These are phyloP conservation scores for Tetrapisispora phaffii DNA, from an alignment of 805 yeast genomes.

Conservation along the genomic window DNA sequence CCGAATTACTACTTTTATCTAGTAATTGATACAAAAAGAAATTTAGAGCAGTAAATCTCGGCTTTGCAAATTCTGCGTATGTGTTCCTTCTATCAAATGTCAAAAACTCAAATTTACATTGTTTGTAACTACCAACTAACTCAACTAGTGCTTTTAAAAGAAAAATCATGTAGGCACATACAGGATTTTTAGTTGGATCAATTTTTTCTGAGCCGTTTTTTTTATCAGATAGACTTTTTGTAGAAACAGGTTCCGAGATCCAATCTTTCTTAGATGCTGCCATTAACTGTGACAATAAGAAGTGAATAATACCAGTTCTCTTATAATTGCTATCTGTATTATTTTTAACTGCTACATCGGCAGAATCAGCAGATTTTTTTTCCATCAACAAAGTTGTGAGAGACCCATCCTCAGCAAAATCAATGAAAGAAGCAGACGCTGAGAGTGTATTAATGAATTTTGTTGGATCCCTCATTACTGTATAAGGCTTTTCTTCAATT, in stretches of 20 bases:
- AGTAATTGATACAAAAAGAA: slow-evolving; percentile 67
- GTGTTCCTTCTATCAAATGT: slow-evolving; percentile 56
- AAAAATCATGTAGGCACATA: slow-evolving; percentile 59
- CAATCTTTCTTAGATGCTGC: slow-evolving; percentile 34
- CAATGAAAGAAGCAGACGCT: slow-evolving; percentile 34
- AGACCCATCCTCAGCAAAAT: slow-evolving; percentile 34
- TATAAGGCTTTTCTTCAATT: slow-evolving; percentile 41
- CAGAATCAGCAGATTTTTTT: slow-evolving; percentile 14
- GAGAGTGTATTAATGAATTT: slow-evolving; percentile 38
- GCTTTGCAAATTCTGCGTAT: slow-evolving; percentile 40
- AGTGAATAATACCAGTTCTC: slow-evolving; percentile 52
- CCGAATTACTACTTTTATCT: slow-evolving; percentile 38
- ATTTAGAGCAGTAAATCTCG: slow-evolving; percentile 68
- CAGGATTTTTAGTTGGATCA: slow-evolving; percentile 40
- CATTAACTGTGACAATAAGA: slow-evolving; percentile 59
- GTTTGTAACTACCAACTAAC: slow-evolving; percentile 65
- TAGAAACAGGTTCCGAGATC: slow-evolving; percentile 30
- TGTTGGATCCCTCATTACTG: slow-evolving; percentile 39
- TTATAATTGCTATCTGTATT: slow-evolving; percentile 7
- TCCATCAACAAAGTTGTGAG: slow-evolving; percentile 20
- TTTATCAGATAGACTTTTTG: slow-evolving; percentile 22
- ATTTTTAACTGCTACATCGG: slow-evolving; percentile 6
- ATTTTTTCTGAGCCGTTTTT: slow-evolving; percentile 25
- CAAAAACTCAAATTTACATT: slow-evolving; percentile 71
- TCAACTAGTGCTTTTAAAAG: slow-evolving; percentile 61